Evolutionary conservation across 495 filamentous ascomycete species (phyloP).

Genomic region (Tuber melanosporum): DNA sequence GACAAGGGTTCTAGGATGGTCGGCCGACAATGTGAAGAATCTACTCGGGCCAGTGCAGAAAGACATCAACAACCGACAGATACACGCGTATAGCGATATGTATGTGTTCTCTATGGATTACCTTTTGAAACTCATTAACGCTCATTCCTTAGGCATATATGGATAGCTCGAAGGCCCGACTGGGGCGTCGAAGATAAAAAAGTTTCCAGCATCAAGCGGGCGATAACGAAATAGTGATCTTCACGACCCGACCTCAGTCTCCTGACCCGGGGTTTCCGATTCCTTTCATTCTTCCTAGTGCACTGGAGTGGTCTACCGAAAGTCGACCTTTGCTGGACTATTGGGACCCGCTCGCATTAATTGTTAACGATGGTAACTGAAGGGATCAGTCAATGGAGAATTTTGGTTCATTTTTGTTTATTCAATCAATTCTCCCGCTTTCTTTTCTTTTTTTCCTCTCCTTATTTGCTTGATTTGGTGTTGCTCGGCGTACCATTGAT

Average conservation of each 20-base stretch:
- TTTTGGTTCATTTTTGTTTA: not conserved
- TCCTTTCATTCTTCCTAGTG: not conserved
- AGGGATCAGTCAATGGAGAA: not conserved
- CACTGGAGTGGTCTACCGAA: not conserved
- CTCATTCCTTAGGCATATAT: slow-evolving; percentile 48
- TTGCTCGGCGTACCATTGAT: not conserved
- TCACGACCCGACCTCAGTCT: not conserved
- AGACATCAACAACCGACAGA: slow-evolving; percentile 63
- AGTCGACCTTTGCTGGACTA: not conserved
- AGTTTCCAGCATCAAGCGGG: slow-evolving; percentile 10
- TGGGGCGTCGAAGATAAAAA: slow-evolving; percentile 17
- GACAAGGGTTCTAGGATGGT: slow-evolving; percentile 59
- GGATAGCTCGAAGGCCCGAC: slow-evolving; percentile 43
- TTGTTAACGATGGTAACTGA: not conserved
- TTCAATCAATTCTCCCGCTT: not conserved
- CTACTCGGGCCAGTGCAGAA: slow-evolving; percentile 57
- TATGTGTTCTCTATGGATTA: slow-evolving; percentile 46
- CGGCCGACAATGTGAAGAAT: slow-evolving; percentile 57
- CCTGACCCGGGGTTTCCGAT: not conserved
- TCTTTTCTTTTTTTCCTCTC: not conserved
- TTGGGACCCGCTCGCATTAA: not conserved
- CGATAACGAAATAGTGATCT: slow-evolving; percentile 22
- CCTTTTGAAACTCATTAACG: slow-evolving; percentile 30
- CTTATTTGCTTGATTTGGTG: not conserved
- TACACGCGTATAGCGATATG: slow-evolving; percentile 70